Evolutionary conservation across 2,329 filamentous ascomycete genomes (phyloP).

Genomic region (Apiospora arundinis): DNA sequence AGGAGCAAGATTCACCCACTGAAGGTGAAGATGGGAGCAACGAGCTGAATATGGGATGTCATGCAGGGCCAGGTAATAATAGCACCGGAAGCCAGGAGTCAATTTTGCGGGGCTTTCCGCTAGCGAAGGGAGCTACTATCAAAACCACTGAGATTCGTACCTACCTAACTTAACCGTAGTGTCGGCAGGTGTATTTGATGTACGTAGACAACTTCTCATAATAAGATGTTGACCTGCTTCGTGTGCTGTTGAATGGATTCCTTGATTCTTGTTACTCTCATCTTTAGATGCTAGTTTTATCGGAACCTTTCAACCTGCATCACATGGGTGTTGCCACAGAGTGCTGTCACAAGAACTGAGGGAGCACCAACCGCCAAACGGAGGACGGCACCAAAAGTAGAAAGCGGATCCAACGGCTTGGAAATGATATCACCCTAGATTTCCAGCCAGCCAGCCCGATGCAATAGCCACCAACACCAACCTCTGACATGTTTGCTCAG

Average conservation of each 20-base stretch:
- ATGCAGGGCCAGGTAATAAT: no score
- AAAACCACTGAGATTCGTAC: no score
- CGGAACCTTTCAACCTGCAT: no score
- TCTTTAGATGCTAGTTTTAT: no score
- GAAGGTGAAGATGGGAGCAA: not conserved
- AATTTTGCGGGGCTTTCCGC: not conserved
- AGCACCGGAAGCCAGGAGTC: not conserved
- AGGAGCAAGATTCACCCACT: not conserved
- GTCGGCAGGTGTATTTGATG: no score
- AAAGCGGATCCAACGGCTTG: slow-evolving; percentile 7
- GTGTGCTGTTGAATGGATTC: no score
- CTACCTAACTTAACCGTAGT: no score
- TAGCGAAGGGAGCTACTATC: no score
- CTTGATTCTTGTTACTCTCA: no score
- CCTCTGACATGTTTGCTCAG: not conserved
- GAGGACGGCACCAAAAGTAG: not conserved
- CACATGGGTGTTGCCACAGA: not conserved
- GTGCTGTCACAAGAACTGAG: not conserved
- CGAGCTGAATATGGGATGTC: not conserved
- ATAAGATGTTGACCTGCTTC: no score
- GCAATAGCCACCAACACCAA: not conserved
- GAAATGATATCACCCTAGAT: slow-evolving; percentile 5
- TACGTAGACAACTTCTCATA: no score
- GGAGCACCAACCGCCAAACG: not conserved
- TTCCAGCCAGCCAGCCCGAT: not conserved